phyloP scores from a whole-genome alignment of 2,329 filamentous ascomycete species.

The Ceratocystis papillata region DNA sequence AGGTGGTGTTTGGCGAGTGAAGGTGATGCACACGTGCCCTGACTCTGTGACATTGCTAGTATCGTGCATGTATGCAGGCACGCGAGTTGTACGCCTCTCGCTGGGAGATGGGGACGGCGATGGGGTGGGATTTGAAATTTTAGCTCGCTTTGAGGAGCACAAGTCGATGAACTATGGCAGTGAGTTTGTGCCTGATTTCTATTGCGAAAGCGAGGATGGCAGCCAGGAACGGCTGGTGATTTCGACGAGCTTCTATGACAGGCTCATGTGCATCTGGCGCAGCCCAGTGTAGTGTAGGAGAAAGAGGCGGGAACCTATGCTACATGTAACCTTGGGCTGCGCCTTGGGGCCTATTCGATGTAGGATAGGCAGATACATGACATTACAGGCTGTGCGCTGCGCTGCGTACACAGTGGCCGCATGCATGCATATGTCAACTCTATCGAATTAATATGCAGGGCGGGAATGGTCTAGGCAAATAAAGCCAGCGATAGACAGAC shows the following conservation, averaged over 20 bases:
- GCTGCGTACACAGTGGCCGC: neutral
- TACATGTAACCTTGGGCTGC: neutral
- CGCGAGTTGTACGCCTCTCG: conserved; percentile 48
- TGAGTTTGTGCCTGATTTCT: conserved; percentile 45
- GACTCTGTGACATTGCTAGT: conserved; percentile 49
- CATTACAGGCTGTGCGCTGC: neutral
- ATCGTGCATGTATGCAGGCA: conserved; percentile 89
- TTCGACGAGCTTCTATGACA: conserved; percentile 70
- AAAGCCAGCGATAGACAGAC: neutral
- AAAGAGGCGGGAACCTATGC: neutral
- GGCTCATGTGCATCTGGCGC: conserved; percentile 56
- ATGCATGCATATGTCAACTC: neutral
- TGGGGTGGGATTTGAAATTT: conserved; percentile 51
- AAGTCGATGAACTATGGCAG: conserved; percentile 92
- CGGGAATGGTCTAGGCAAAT: neutral
- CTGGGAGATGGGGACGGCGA: conserved; percentile 30
- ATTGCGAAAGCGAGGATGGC: neutral
- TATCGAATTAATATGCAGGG: neutral
- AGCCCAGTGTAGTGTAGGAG: conserved; percentile 12
- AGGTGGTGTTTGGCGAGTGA: conserved; percentile 77
- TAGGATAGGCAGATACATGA: neutral
- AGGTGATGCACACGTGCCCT: conserved; percentile 40
- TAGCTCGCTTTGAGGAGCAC: conserved; percentile 71
- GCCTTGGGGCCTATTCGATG: no score
- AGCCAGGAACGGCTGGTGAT: conserved; percentile 36